These are phyloP conservation scores for Pichia sp. DNA, from an alignment of 1,139 yeast genomes.

Conservation along the genomic window DNA sequence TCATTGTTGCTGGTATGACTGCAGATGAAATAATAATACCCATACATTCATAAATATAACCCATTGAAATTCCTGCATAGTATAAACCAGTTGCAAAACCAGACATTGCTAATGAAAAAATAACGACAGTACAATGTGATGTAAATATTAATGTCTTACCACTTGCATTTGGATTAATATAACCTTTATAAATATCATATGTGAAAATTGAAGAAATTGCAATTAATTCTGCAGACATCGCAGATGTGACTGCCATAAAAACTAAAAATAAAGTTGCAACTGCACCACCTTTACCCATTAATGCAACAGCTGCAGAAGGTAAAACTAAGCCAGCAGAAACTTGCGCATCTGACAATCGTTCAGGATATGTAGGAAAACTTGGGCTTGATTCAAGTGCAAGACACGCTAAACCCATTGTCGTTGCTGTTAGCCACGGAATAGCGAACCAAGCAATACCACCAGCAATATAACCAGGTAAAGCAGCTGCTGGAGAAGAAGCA, in stretches of 20 bases:
- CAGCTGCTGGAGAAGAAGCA: constrained; percentile 34
- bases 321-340: constrained; percentile 37
- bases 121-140: constrained; percentile 36
- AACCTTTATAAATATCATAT: constrained; percentile 42
- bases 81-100: constrained; percentile 38
- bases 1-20: constrained; percentile 32
- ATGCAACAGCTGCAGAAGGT: constrained; percentile 37
- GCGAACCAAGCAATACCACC: constrained; percentile 43
- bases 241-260: constrained; percentile 45
- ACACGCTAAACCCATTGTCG: constrained; percentile 37
- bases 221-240: constrained; percentile 43
- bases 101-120: constrained; percentile 35
- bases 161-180: constrained; percentile 38
- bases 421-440: constrained; percentile 38
- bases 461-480: constrained; percentile 34
- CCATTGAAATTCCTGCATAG: constrained; percentile 36
- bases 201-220: constrained; percentile 43
- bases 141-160: constrained; percentile 37
- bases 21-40: constrained; percentile 33
- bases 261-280: constrained; percentile 40
- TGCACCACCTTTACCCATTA: constrained; percentile 41
- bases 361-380: constrained; percentile 28
- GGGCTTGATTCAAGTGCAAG: constrained; percentile 32
- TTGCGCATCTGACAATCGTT: constrained; percentile 25
- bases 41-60: constrained; percentile 37